Conservation (phyloP, 305 asterid genomes). For the Fraxinus sp. region DNA sequence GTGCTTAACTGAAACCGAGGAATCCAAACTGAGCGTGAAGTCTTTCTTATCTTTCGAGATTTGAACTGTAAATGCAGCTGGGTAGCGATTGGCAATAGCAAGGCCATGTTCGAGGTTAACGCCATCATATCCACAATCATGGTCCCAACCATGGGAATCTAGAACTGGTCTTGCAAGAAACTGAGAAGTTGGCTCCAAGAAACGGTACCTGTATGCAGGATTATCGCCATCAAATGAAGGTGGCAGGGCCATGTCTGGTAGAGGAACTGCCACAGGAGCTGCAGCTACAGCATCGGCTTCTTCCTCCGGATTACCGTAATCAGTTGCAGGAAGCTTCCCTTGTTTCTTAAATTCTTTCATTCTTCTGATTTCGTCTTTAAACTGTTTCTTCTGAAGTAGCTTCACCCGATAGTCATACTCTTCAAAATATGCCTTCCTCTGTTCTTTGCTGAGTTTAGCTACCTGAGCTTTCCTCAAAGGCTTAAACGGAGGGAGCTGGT, state of each 20-base stretch:
- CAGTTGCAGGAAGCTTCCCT: constrained; percentile 47
- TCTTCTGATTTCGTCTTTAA: constrained; percentile 80
- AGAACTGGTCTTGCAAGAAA: constrained; percentile 92
- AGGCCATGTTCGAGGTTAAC: constrained; percentile 83
- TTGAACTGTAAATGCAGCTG: constrained; percentile 73
- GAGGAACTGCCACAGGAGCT: constrained; percentile 87
- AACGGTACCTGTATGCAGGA: constrained; percentile 79
- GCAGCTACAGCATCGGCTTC: constrained; percentile 74
- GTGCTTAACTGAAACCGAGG: constrained; percentile 64
- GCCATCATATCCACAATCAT: constrained; percentile 95
- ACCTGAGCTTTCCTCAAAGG: constrained; percentile 75
- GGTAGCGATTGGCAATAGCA: constrained; percentile 61
- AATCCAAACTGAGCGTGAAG: constrained; percentile 75
- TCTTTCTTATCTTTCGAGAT: constrained; percentile 89
- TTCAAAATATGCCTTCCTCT: constrained; percentile 79
- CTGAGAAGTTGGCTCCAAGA: constrained; percentile 92
- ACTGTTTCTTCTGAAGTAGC: constrained; percentile 89
- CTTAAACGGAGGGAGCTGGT: constrained; percentile 91
- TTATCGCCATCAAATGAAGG: constrained; percentile 83
- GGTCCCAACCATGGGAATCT: constrained; percentile 96
- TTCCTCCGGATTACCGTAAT: constrained; percentile 57
- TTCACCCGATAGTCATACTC: constrained; percentile 92
- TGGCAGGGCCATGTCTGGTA: constrained; percentile 93
- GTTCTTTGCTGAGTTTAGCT: constrained; percentile 66
- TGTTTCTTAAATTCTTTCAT: constrained; percentile 62